A percentile compares a stretch with the other conserved stretches of the same genome.
These are phyloP conservation scores for Zygosaccharomyces gambellarensis DNA, from an alignment of 805 yeast genomes.

Conservation along the genomic window DNA sequence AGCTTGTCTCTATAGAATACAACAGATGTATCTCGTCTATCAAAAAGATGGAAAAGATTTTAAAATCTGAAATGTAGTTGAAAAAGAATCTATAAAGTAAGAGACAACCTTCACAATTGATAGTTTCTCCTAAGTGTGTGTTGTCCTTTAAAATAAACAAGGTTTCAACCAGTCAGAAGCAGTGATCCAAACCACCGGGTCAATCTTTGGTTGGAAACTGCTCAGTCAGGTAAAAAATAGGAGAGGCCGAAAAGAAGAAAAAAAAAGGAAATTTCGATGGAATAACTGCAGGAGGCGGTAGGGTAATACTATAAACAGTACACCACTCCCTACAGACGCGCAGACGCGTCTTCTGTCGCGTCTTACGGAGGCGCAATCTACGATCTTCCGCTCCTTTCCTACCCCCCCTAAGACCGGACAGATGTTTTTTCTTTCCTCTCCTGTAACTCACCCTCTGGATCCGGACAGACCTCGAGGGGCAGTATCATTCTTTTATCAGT, in stretches of 20 bases:
- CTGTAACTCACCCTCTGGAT: too few relatives aligned
- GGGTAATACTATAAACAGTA: background rate
- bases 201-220: background rate
- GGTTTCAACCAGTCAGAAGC: slow-evolving; percentile 1
- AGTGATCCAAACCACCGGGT: background rate
- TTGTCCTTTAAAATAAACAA: slow-evolving; percentile 9
- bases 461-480: too few relatives aligned
- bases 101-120: background rate
- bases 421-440: background rate
- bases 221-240: slow-evolving; percentile 2
- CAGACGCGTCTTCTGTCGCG: background rate
- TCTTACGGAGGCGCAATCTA: background rate
- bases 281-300: background rate
- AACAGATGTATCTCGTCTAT: slow-evolving; percentile 6
- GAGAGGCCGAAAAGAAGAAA: background rate
- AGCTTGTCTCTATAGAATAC: slow-evolving; percentile 10
- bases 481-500: background rate
- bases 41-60: background rate
- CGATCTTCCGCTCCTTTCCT: background rate
- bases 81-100: background rate
- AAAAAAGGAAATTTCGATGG: background rate
- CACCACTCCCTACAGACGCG: background rate
- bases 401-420: background rate
- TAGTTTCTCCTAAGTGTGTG: background rate
- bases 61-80: too few relatives aligned